Percentiles rank a stretch among this genome's conserved stretches.
Evolutionary conservation across 2,329 filamentous ascomycete species (phyloP).

Genomic region (Aspergillus versicolor): DNA sequence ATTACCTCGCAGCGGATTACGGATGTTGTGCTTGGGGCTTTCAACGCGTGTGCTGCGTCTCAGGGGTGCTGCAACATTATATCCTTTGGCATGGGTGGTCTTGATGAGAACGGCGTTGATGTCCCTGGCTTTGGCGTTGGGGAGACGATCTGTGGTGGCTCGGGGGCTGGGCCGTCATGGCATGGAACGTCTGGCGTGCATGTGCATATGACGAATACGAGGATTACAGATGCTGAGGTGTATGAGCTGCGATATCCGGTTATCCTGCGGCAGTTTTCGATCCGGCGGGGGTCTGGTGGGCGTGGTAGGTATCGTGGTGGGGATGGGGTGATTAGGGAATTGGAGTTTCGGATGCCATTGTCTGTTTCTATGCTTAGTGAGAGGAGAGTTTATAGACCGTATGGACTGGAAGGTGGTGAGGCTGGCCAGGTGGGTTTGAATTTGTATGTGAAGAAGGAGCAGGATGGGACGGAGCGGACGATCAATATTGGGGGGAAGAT

Average conservation of each 20-base stretch:
- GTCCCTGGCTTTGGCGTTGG: conserved; percentile 80
- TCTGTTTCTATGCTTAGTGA: conserved; percentile 80
- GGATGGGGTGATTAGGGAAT: conserved; percentile 77
- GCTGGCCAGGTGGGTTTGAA: conserved; percentile 79
- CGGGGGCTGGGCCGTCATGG: conserved; percentile 74
- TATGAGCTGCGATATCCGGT: conserved; percentile 80
- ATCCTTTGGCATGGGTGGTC: conserved; percentile 61
- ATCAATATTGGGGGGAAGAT: conserved; percentile 63
- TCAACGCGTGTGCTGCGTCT: conserved; percentile 73
- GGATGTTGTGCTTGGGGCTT: conserved; percentile 78
- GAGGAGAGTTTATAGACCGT: conserved; percentile 73
- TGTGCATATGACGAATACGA: conserved; percentile 84
- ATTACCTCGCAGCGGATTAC: conserved; percentile 77
- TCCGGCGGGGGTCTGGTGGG: conserved; percentile 66
- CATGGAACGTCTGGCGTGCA: conserved; percentile 75
- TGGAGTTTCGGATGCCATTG: conserved; percentile 78
- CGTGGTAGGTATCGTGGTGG: conserved; percentile 68
- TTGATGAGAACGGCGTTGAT: conserved; percentile 47
- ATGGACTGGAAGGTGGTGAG: conserved; percentile 79
- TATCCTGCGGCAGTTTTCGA: conserved; percentile 68
- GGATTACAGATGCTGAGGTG: conserved; percentile 80
- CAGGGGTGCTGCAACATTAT: conserved; percentile 85
- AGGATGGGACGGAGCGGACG: conserved; percentile 52
- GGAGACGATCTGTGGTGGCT: conserved; percentile 81
- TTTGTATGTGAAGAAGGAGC: conserved; percentile 77